Base-by-base conservation (phyloP, 768 basidiomycete genomes). In the Mycena maculata region DNA sequence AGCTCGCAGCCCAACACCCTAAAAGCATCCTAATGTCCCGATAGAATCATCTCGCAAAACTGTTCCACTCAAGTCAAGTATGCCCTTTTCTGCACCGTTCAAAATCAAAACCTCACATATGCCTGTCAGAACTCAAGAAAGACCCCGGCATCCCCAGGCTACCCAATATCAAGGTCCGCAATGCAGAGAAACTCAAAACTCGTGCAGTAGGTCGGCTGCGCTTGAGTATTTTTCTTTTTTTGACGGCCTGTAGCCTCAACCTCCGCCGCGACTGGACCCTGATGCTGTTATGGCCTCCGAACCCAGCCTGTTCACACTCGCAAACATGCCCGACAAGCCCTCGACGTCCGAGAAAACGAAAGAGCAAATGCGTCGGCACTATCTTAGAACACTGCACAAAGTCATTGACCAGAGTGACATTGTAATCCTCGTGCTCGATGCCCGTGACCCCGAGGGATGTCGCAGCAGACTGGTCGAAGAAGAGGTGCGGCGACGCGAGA, bases 341-440 rank as follows among this genome's bases (percentile, higher is more conserved):
- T 60, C 71, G 18, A 59, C 67, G 5, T 64, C 66, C 7, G 67
- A 70, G 28, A 90, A 86, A 75, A 91, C 88, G 9, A 91, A 86
- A 70, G 90, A 92, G 71, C 92, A 93, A 69, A 75, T 89, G 28
- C 87, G 91, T 31, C 85, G 87, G 60, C 86, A 93, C 71, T 94
- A 95, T 73, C 81, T 96, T 50, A 88, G 92, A 41, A 85, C 91
- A 1, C 79, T 99, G 25, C 90, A 95, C 79, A 95, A 93, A 80
- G 97, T 99, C 48, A 92, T 99, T 65, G 96, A 98, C 69, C 86
- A 96, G 74, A 91, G 92, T 69, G 96, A 99, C 75, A 92, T 99
- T 33, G 80, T 99, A 55, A 84, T 99, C 48, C 90, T 93, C 38
- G 93, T 95, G 0, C 84, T 99, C 18, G 98, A 99, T 79, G 96